Evolutionary conservation across 352 stramenopile genomes (phyloP), one percentile per base, ranked within the genome.

Genomic region (Phytopythium delawarense): DNA sequence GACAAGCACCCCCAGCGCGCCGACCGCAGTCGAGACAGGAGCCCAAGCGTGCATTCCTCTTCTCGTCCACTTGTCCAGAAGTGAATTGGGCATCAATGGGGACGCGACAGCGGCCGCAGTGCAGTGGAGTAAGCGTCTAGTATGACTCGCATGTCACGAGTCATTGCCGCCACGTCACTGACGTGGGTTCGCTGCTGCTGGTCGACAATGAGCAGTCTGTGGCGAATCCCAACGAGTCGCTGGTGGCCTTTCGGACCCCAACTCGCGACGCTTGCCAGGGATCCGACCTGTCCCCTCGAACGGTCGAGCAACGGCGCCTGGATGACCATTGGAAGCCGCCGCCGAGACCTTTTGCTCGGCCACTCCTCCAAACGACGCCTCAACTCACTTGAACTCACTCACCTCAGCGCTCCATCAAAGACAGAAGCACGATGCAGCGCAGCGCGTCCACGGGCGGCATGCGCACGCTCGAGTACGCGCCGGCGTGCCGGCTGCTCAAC

Each of bases 381-480:
- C 45, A 13, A 20, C 50, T 39, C 21, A 28, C 2, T n/a, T 7
- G 34, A 30, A 13, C 46, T 8, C 30, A 25, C n/a, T 30, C 30
- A 20, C n/a, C 1, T 7, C 20, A 2, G 16, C 28, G 6, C 7
- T 42, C 2, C 28, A 37, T 8, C 28, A n/a, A 16, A n/a, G 7
- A 23, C 12, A 50, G 12, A 32, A 21, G 9, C 18, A 15, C 8
- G n/a, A 54, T 55, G 32, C 15, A 50, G 32, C 49, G n/a, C n/a
- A 50, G 23, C 53, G 18, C 54, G 53, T 48, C 42, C 13, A 32
- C 64, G 2, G 56, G 21, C 25, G 48, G 66, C 15, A 77, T 76
- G n/a, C 79, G 79, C 56, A 79, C 76, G 70, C 82, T 89, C 58
- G 78, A 92, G 70, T 89, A 76, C 55, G 82, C 78, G 20, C 76